Conservation (phyloP, 495 filamentous ascomycete genomes). For the Hypoxylon lienhwacheense region DNA sequence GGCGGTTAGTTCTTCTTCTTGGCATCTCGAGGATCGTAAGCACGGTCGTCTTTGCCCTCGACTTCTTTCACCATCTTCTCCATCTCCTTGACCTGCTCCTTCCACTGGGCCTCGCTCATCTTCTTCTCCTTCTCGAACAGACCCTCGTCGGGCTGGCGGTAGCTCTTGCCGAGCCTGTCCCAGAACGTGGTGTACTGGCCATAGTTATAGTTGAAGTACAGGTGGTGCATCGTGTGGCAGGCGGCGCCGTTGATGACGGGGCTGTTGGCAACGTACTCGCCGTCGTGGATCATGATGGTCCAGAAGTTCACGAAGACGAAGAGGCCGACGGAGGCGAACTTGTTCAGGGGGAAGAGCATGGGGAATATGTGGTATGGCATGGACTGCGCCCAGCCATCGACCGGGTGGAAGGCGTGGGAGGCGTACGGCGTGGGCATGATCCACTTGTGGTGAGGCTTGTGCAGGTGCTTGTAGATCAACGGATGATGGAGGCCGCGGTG, state of each 20-base stretch:
- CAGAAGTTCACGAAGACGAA: conserved; percentile 96
- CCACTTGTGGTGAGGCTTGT: conserved; percentile 99
- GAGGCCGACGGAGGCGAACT: conserved; percentile 79
- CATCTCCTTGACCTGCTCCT: conserved; percentile 80
- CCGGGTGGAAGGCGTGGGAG: conserved; percentile 89
- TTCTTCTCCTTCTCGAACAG: conserved; percentile 86
- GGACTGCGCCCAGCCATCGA: conserved; percentile 92
- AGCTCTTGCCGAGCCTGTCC: conserved; percentile 89
- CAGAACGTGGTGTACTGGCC: conserved; percentile 95
- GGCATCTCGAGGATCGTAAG: conserved; percentile 54
- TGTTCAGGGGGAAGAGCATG: conserved; percentile 91
- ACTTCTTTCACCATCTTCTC: conserved; percentile 80
- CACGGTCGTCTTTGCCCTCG: conserved; percentile 84
- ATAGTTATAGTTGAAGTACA: conserved; percentile 99
- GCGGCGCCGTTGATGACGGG: conserved; percentile 92
- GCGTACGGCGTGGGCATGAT: conserved; percentile 97
- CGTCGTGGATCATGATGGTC: conserved; percentile 97
- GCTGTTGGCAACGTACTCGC: conserved; percentile 89
- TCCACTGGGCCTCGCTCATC: conserved; percentile 81
- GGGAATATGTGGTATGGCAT: conserved; percentile 93
- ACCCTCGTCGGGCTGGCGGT: conserved; percentile 83
- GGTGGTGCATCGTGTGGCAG: conserved; percentile 94
- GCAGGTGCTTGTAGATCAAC: conserved; percentile 78
- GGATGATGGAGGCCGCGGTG: conserved; percentile 89
- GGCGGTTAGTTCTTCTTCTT: conserved; percentile 51